These are phyloP conservation scores for Kuraishia piskuri DNA, from an alignment of 805 yeast genomes.

Conservation along the genomic window DNA sequence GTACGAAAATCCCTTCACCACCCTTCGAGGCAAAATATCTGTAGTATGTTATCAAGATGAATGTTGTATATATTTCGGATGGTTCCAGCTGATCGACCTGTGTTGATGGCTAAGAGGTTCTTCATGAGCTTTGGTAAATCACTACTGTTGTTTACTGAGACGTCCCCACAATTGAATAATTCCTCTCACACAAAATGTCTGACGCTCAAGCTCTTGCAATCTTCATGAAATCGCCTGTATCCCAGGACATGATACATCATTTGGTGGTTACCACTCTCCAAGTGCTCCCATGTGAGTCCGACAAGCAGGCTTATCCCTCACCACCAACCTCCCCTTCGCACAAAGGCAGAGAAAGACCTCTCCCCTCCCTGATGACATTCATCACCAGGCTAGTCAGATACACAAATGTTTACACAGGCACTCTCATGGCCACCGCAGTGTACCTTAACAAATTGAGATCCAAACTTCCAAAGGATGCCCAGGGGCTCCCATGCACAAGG, in stretches of 20 bases:
- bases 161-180: neutral
- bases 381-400: constrained; percentile 63
- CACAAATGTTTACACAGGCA: constrained; percentile 76
- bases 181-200: constrained; percentile 21
- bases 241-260: constrained; percentile 68
- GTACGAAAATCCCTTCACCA: neutral
- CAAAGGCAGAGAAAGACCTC: constrained; percentile 26
- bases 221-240: constrained; percentile 56
- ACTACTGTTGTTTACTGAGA: neutral
- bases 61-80: neutral
- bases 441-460: constrained; percentile 54
- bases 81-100: neutral
- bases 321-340: constrained; percentile 22
- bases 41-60: neutral
- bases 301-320: constrained; percentile 24
- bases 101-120: neutral
- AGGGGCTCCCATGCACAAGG: constrained; percentile 72
- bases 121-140: neutral
- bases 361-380: constrained; percentile 70
- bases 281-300: constrained; percentile 48
- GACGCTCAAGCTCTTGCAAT: constrained; percentile 50
- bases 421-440: constrained; percentile 63
- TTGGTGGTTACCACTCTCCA: constrained; percentile 58
- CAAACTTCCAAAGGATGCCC: constrained; percentile 61
- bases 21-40: neutral